phyloP scores from a whole-genome alignment of 257 asterid species.

The Echium plantagineum region DNA sequence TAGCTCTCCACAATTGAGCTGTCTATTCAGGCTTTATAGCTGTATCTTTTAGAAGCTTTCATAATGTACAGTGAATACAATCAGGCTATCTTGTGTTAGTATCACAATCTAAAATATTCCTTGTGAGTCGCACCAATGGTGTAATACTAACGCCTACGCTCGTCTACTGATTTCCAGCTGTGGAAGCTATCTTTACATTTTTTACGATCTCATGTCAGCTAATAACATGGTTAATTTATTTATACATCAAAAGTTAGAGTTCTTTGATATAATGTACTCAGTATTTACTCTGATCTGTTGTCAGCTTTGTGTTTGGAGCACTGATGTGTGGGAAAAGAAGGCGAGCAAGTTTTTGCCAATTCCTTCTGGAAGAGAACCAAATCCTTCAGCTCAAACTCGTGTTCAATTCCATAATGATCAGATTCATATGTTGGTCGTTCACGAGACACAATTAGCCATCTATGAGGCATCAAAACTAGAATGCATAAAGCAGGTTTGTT shows the following conservation, averaged over 20 bases:
- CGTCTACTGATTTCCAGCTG: too few relatives aligned
- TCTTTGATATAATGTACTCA: not conserved
- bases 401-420: slow-evolving; percentile 60
- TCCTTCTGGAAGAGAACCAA: slow-evolving; percentile 28
- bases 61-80: not conserved
- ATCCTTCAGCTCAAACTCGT: slow-evolving; percentile 38
- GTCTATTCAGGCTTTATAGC: too few relatives aligned
- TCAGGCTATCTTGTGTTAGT: too few relatives aligned
- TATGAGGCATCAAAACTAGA: slow-evolving; percentile 47
- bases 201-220: too few relatives aligned
- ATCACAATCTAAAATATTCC: too few relatives aligned
- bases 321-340: slow-evolving; percentile 53
- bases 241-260: too few relatives aligned
- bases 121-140: too few relatives aligned
- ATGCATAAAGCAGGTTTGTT: slow-evolving; percentile 43
- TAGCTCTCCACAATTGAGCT: not conserved
- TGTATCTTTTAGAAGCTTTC: too few relatives aligned
- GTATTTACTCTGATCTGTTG: slow-evolving; percentile 7
- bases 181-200: too few relatives aligned
- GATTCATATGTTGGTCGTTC: slow-evolving; percentile 47
- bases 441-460: slow-evolving; percentile 45
- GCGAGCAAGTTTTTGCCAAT: slow-evolving; percentile 28
- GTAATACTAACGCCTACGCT: too few relatives aligned
- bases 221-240: too few relatives aligned
- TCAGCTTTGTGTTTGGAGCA: slow-evolving; percentile 55